Conservation (phyloP, 139 green algal species). For the Deuterostichococcus epilithicus region DNA sequence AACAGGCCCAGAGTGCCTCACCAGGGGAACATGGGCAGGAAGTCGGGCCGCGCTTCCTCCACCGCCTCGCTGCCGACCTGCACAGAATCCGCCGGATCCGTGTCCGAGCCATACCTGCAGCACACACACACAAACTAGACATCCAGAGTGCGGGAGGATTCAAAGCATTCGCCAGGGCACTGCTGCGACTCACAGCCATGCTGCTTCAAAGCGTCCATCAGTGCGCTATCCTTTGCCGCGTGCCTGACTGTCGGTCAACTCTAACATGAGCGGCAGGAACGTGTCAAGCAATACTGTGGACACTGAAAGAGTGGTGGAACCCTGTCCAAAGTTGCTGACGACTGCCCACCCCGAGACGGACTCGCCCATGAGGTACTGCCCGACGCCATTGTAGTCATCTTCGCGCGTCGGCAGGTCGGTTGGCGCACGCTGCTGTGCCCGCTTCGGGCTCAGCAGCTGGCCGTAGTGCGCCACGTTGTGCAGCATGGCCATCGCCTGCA, state of each 20-base stretch:
- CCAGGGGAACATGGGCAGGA: slow-evolving; percentile 86
- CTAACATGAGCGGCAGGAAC: no score
- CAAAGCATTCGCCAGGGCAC: no score
- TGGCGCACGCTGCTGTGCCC: neutral
- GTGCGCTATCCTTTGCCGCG: no score
- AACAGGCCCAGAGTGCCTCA: no score
- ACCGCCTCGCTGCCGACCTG: no score
- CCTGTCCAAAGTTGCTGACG: no score
- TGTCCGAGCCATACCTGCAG: neutral
- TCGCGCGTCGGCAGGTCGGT: neutral
- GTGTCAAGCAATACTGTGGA: no score
- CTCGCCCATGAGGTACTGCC: neutral
- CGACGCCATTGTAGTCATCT: neutral
- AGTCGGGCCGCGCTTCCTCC: slow-evolving; percentile 42
- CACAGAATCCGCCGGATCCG: neutral
- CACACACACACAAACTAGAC: neutral
- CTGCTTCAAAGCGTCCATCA: no score
- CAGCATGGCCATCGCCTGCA: neutral
- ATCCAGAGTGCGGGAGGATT: no score
- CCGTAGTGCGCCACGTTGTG: neutral
- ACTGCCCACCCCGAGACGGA: neutral
- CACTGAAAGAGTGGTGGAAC: no score
- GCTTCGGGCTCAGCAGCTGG: neutral
- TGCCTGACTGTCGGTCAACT: no score
- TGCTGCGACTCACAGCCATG: no score